Conservation (phyloP, 164 flowering plant genomes). For the Vitis amurensis region DNA sequence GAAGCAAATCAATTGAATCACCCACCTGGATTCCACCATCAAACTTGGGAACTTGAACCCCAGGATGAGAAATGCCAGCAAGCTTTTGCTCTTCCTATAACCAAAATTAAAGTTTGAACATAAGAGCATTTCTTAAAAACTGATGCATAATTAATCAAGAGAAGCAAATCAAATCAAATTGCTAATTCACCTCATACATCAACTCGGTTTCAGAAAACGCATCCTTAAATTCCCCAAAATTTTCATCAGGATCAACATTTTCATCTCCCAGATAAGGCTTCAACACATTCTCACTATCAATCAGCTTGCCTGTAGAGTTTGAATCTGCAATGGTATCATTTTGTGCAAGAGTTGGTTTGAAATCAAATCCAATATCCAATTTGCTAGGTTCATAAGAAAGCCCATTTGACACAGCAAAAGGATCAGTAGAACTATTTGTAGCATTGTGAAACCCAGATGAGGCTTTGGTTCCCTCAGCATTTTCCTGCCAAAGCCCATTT, state of each 20-base stretch:
- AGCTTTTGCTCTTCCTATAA: conserved; percentile 29
- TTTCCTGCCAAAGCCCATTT: conserved; percentile 1
- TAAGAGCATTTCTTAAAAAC: not conserved
- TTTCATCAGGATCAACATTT: conserved; percentile 30
- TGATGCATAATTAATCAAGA: not conserved
- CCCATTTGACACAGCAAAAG: conserved; percentile 19
- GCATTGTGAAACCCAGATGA: conserved; percentile 18
- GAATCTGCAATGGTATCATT: conserved; percentile 12
- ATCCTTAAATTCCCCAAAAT: conserved; percentile 42
- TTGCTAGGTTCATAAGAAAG: conserved; percentile 14
- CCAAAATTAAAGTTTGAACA: conserved; percentile 1
- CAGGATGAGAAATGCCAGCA: conserved; percentile 21
- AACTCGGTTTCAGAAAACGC: conserved; percentile 30
- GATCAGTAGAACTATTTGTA: conserved; percentile 10
- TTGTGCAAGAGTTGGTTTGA: conserved; percentile 13
- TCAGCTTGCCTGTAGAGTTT: conserved; percentile 10
- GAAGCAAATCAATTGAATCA: conserved; percentile 6
- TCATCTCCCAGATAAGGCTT: conserved; percentile 16
- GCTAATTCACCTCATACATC: conserved; percentile 22
- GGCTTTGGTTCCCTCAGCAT: conserved; percentile 6
- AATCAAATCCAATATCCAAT: conserved; percentile 24
- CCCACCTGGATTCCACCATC: conserved; percentile 19
- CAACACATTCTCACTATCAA: conserved; percentile 16
- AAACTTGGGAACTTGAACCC: conserved; percentile 1
- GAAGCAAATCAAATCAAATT: not conserved